Conservation (phyloP, 148 eudicot genomes). For the Silene conica region DNA sequence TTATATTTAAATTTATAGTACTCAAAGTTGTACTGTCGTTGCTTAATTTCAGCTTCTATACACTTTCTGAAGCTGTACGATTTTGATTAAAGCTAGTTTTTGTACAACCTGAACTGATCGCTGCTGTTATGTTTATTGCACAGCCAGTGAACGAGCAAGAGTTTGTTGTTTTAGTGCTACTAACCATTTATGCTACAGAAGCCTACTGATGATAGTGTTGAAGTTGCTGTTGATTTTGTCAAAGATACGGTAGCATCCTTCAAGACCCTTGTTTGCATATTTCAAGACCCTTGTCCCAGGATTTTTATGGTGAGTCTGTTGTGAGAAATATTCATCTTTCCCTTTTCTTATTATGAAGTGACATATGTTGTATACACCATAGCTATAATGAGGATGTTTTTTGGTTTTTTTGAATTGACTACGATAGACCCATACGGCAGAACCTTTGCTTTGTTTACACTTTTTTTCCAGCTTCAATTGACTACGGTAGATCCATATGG, state of each 20-base stretch:
- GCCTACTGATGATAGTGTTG: conserved; percentile 95
- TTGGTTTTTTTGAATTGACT: background rate
- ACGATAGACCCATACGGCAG: too few relatives aligned
- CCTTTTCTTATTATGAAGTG: background rate
- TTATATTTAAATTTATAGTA: background rate
- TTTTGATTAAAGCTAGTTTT: background rate
- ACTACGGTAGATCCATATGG: too few relatives aligned
- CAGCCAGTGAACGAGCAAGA: conserved; percentile 94
- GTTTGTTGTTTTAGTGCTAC: conserved; percentile 80
- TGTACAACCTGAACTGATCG: conserved; percentile 74
- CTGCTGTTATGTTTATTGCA: conserved; percentile 87
- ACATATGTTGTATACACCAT: too few relatives aligned
- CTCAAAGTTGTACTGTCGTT: background rate
- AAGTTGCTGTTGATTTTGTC: conserved; percentile 93
- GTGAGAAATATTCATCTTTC: background rate
- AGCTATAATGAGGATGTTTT: too few relatives aligned
- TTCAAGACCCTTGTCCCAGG: conserved; percentile 80
- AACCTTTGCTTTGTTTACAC: too few relatives aligned
- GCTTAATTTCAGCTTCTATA: background rate
- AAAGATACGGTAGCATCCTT: conserved; percentile 82
- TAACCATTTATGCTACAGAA: conserved; percentile 62
- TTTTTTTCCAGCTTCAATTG: too few relatives aligned
- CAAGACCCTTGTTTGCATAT: conserved; percentile 71
- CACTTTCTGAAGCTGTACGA: background rate
- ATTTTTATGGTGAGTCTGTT: conserved; percentile 68